Evolutionary conservation across 2,329 filamentous ascomycete genomes (phyloP).

Genomic region (Magnaporthiopsis incrustans): DNA sequence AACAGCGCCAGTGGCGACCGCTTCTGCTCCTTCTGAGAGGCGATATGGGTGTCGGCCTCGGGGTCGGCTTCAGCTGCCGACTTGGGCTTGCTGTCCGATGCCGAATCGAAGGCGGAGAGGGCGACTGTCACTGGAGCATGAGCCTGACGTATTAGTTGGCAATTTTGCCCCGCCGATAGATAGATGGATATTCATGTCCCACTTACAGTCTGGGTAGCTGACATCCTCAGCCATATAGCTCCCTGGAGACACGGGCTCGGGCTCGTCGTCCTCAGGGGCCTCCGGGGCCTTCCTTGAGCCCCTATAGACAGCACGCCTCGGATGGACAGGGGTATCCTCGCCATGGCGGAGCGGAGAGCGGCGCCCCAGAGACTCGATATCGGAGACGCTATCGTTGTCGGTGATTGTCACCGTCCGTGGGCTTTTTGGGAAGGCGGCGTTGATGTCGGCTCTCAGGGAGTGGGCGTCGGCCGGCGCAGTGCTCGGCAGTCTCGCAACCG

Average conservation of each 20-base stretch:
- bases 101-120: slow-evolving; percentile 20
- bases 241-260: not conserved
- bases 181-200: not conserved
- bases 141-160: slow-evolving; percentile 59
- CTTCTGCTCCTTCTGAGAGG: slow-evolving; percentile 9
- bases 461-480: not conserved
- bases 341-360: slow-evolving; percentile 7
- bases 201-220: slow-evolving; percentile 47
- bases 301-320: slow-evolving; percentile 2
- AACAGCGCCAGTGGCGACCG: slow-evolving; percentile 66
- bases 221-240: slow-evolving; percentile 16
- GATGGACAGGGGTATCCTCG: not conserved
- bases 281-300: slow-evolving; percentile 8
- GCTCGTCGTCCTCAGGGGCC: not conserved
- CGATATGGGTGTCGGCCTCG: slow-evolving; percentile 12
- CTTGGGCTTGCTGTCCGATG: not conserved
- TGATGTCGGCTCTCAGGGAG: not conserved
- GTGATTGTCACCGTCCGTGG: not conserved
- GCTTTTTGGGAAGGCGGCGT: not conserved
- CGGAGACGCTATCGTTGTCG: slow-evolving; percentile 3
- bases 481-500: not conserved
- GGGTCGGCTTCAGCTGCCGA: slow-evolving; percentile 13
- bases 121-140: slow-evolving; percentile 47
- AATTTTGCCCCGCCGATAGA: slow-evolving; percentile 4
- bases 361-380: slow-evolving; percentile 1